Evolutionary conservation across 192 early-diverging fungal genomes (phyloP).

Genomic region (Dimargaris xerosporica): DNA sequence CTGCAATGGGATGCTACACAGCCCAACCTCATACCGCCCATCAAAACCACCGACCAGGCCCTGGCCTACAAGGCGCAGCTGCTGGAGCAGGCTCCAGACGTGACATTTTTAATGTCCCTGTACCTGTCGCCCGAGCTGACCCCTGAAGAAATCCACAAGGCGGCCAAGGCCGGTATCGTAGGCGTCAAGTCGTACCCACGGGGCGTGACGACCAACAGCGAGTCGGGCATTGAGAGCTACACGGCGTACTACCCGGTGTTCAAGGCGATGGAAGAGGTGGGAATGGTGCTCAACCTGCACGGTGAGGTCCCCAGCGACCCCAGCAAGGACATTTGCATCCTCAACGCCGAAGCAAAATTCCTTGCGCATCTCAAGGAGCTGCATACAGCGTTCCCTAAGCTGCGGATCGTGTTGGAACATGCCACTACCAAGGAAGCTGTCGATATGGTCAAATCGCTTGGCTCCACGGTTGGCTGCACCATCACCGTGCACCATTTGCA

Average conservation of each 20-base stretch:
- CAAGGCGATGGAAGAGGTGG: conserved; percentile 83
- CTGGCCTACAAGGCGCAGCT: conserved; percentile 69
- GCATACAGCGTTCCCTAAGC: conserved; percentile 77
- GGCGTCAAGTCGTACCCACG: conserved; percentile 90
- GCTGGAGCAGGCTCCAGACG: conserved; percentile 62
- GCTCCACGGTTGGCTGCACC: conserved; percentile 80
- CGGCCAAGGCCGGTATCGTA: conserved; percentile 64
- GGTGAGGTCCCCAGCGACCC: conserved; percentile 84
- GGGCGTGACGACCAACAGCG: conserved; percentile 96
- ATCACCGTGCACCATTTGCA: conserved; percentile 93
- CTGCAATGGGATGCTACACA: no score
- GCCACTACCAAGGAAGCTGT: conserved; percentile 91
- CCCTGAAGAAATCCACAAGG: conserved; percentile 74
- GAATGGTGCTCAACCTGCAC: conserved; percentile 90
- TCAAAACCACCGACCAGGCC: conserved; percentile 75
- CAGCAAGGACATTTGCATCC: conserved; percentile 72
- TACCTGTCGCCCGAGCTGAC: conserved; percentile 81
- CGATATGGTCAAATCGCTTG: conserved; percentile 78
- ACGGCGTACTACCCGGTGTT: conserved; percentile 84
- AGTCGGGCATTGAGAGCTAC: conserved; percentile 84
- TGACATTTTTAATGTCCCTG: conserved; percentile 85
- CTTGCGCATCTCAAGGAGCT: conserved; percentile 70
- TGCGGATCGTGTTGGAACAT: conserved; percentile 93
- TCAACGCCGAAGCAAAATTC: conserved; percentile 94
- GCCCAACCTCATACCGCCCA: conserved; percentile 89